Evolutionary conservation across 2,329 filamentous ascomycete genomes (phyloP).

Genomic region (Emergomyces orientalis): DNA sequence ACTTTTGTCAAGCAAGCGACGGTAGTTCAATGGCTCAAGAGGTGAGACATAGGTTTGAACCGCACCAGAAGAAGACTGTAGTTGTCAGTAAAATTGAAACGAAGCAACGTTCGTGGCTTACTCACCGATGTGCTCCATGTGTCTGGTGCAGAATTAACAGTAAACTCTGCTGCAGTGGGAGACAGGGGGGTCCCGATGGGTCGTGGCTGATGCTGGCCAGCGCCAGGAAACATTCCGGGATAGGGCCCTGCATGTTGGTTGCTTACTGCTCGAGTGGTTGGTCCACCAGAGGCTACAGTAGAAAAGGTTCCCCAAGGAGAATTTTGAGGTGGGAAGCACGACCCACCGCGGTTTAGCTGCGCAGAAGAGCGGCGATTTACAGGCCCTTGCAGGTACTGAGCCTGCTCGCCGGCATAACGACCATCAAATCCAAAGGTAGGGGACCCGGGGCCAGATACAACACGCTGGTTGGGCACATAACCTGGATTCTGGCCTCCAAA

Average conservation of each 20-base stretch:
- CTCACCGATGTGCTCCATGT: slow-evolving; percentile 44
- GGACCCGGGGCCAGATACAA: slow-evolving; percentile 28
- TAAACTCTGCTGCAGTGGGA: slow-evolving; percentile 66
- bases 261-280: slow-evolving; percentile 22
- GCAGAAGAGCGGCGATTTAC: slow-evolving; percentile 24
- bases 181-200: slow-evolving; percentile 58
- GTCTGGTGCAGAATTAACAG: slow-evolving; percentile 25
- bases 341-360: slow-evolving; percentile 25
- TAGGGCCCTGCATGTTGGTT: slow-evolving; percentile 26
- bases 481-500: slow-evolving; percentile 17
- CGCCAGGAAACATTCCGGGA: slow-evolving; percentile 27
- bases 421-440: slow-evolving; percentile 23
- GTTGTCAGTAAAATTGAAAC: slow-evolving; percentile 17
- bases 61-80: slow-evolving; percentile 44
- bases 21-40: slow-evolving; percentile 90
- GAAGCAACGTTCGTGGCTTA: slow-evolving; percentile 23
- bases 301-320: slow-evolving; percentile 29
- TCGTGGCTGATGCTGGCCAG: slow-evolving; percentile 44
- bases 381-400: slow-evolving; percentile 22
- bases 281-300: slow-evolving; percentile 19
- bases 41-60: slow-evolving; percentile 73
- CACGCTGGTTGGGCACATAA: slow-evolving; percentile 24
- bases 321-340: slow-evolving; percentile 27
- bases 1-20: slow-evolving; percentile 85
- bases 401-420: slow-evolving; percentile 26